A percentile compares a stretch with the other conserved stretches of the same genome.
These are phyloP conservation scores for Neurospora africana DNA, from an alignment of 495 filamentous ascomycete genomes.

Conservation along the genomic window DNA sequence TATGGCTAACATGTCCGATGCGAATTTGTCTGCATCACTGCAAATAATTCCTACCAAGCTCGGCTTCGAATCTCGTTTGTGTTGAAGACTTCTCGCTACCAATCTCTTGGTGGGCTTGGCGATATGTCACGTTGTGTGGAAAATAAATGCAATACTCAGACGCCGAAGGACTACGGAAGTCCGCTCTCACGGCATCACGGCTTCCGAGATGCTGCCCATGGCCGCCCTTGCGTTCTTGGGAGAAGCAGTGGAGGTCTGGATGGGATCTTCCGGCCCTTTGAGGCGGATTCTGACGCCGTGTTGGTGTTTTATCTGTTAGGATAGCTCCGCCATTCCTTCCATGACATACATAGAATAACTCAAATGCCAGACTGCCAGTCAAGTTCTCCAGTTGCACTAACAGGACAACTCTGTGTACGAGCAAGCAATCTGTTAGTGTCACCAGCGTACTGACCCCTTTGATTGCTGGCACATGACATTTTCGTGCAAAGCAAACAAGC, in stretches of 20 bases:
- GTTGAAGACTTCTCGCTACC: too few relatives aligned
- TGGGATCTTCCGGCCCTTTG: not conserved
- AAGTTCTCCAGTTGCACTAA: not conserved
- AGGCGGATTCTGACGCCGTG: constrained; percentile 3
- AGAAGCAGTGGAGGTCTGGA: constrained; percentile 7
- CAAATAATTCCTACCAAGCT: too few relatives aligned
- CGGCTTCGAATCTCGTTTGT: too few relatives aligned
- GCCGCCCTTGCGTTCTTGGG: constrained; percentile 5
- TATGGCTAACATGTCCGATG: too few relatives aligned
- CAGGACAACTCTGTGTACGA: not conserved
- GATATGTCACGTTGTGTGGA: too few relatives aligned
- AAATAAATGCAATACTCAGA: too few relatives aligned
- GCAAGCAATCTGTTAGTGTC: not conserved
- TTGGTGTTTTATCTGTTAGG: constrained; percentile 3
- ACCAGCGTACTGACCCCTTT: not conserved
- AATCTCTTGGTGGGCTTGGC: too few relatives aligned
- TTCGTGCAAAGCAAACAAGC: not conserved
- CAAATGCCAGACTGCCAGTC: too few relatives aligned
- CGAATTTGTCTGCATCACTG: too few relatives aligned
- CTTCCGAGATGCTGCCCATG: not conserved
- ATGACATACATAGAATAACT: not conserved
- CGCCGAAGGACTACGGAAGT: too few relatives aligned
- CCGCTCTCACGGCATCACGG: too few relatives aligned
- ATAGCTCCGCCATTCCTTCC: too few relatives aligned
- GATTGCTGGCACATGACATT: not conserved